These are phyloP conservation scores for Trichoderma guizhouense DNA, from an alignment of 2,329 filamentous ascomycete genomes.

Conservation along the genomic window DNA sequence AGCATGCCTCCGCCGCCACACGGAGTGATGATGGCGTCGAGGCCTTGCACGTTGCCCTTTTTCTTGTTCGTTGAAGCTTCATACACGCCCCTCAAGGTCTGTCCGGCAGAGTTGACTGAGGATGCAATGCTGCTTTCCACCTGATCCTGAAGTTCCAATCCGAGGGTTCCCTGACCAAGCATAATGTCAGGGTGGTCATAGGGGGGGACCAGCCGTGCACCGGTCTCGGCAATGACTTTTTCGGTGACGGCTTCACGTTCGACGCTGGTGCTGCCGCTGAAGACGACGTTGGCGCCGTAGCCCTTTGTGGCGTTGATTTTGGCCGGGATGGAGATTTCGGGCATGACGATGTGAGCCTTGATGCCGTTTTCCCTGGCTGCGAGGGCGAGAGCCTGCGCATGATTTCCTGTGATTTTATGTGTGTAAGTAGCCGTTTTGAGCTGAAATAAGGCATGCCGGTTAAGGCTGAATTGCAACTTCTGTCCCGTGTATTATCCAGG, in stretches of 20 bases:
- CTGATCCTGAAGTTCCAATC: slow-evolving; percentile 76
- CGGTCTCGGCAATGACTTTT: slow-evolving; percentile 67
- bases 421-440: background rate
- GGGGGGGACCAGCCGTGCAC: slow-evolving; percentile 77
- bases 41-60: slow-evolving; percentile 22
- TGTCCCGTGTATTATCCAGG: background rate
- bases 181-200: slow-evolving; percentile 93
- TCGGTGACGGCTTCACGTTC: slow-evolving; percentile 77
- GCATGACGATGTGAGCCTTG: slow-evolving; percentile 89
- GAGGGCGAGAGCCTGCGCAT: slow-evolving; percentile 87
- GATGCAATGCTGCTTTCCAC: slow-evolving; percentile 51
- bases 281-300: slow-evolving; percentile 75
- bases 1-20: slow-evolving; percentile 88
- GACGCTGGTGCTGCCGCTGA: slow-evolving; percentile 73
- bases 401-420: slow-evolving; percentile 63
- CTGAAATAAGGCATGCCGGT: background rate
- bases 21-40: slow-evolving; percentile 76
- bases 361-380: slow-evolving; percentile 72
- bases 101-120: slow-evolving; percentile 14
- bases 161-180: slow-evolving; percentile 87
- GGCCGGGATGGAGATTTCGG: slow-evolving; percentile 73
- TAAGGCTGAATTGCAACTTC: background rate
- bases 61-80: slow-evolving; percentile 18
- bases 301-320: slow-evolving; percentile 81
- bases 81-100: background rate